Evolutionary conservation across 78 protist genomes (phyloP).

Genomic region (Mastigamoeba balamuthi): DNA sequence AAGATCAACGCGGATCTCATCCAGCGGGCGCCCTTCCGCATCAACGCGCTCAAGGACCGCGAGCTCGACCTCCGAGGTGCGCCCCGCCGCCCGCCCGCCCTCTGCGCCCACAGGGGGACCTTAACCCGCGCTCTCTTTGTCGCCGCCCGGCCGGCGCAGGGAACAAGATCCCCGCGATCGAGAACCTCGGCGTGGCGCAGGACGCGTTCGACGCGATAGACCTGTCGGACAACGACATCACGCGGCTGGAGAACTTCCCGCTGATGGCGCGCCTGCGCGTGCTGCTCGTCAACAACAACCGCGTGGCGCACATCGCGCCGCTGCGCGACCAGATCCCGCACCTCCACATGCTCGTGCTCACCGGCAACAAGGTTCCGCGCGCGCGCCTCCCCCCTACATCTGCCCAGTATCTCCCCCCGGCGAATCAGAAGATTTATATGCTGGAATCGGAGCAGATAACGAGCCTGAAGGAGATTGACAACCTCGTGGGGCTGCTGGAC

Average conservation of each 20-base stretch:
- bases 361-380: constrained; percentile 33
- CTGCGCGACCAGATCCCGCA: constrained; percentile 15
- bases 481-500: constrained; percentile 9
- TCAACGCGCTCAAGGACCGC: constrained; percentile 67
- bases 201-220: constrained; percentile 83
- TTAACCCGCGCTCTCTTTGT: neutral
- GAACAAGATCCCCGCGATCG: constrained; percentile 69
- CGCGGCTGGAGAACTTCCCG: constrained; percentile 66
- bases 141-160: neutral
- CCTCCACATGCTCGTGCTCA: constrained; percentile 41
- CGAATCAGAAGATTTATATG: neutral
- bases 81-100: neutral
- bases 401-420: neutral
- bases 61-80: constrained; percentile 68
- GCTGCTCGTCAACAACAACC: constrained; percentile 67
- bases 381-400: neutral
- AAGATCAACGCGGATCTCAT: constrained; percentile 64
- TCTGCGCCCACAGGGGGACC: neutral
- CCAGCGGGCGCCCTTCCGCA: constrained; percentile 22
- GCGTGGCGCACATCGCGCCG: constrained; percentile 22
- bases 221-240: constrained; percentile 74
- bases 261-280: constrained; percentile 45
- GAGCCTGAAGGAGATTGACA: constrained; percentile 17
- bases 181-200: constrained; percentile 77
- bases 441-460: neutral